Evolutionary conservation across 78 protist species (phyloP).

Genomic region (Dictyostelium citrinum): DNA sequence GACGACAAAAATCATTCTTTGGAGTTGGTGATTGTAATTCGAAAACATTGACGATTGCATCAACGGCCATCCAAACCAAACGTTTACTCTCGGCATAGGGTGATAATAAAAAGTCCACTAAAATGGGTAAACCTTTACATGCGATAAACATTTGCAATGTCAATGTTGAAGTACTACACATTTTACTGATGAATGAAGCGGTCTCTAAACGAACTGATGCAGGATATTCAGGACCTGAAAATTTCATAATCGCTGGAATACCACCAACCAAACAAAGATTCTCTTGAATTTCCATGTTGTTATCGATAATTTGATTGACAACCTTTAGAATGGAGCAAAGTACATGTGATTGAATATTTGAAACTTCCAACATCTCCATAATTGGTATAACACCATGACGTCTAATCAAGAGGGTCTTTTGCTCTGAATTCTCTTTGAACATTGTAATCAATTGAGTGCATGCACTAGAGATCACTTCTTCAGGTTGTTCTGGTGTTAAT

Average conservation of each 20-base stretch:
- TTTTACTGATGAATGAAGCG: conserved; percentile 80
- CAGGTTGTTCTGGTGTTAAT: conserved; percentile 56
- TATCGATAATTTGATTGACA: conserved; percentile 86
- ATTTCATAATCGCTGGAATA: conserved; percentile 86
- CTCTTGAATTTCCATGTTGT: conserved; percentile 85
- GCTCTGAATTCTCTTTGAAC: conserved; percentile 83
- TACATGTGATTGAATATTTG: conserved; percentile 24
- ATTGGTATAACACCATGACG: conserved; percentile 93
- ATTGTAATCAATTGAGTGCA: conserved; percentile 67
- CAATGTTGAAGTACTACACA: conserved; percentile 77
- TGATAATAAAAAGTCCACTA: conserved; percentile 80
- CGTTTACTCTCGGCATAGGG: conserved; percentile 29
- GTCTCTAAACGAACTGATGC: conserved; percentile 77
- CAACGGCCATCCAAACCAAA: conserved; percentile 81
- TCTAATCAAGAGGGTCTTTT: conserved; percentile 69
- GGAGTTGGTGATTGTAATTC: conserved; percentile 87
- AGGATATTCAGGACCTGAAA: conserved; percentile 50
- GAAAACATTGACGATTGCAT: conserved; percentile 84
- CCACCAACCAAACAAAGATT: conserved; percentile 90
- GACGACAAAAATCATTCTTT: conserved; percentile 91
- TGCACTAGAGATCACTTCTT: conserved; percentile 19
- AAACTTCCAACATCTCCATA: conserved; percentile 84
- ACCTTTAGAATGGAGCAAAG: conserved; percentile 56
- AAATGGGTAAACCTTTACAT: conserved; percentile 89
- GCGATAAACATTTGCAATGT: conserved; percentile 93